Conservation (phyloP, 2,329 filamentous ascomycete genomes). For the Pseudofabraea citricarpa region DNA sequence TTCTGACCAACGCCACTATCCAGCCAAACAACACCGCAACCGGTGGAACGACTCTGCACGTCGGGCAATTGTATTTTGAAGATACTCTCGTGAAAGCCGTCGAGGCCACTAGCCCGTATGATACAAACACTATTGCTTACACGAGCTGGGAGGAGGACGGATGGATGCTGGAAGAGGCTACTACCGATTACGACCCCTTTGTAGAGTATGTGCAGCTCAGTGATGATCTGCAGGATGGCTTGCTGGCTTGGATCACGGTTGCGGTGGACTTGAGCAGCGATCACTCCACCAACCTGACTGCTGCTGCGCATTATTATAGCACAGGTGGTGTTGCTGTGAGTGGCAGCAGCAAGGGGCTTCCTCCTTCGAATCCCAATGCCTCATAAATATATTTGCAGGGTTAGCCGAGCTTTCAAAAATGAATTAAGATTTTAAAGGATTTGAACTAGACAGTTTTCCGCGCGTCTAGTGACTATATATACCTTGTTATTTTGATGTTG, state of each 20-base stretch:
- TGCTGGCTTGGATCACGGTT: slow-evolving; percentile 7
- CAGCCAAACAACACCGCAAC: slow-evolving; percentile 41
- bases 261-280: slow-evolving; percentile 9
- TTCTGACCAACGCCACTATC: slow-evolving; percentile 10
- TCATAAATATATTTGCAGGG: no score
- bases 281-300: slow-evolving; percentile 9
- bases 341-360: slow-evolving; percentile 7
- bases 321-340: slow-evolving; percentile 6
- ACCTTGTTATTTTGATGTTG: no score
- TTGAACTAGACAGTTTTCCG: no score
- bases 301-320: slow-evolving; percentile 6
- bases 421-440: no score
- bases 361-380: slow-evolving; percentile 8
- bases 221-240: slow-evolving; percentile 5
- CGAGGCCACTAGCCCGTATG: slow-evolving; percentile 3
- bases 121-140: slow-evolving; percentile 4
- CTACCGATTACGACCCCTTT: slow-evolving; percentile 7
- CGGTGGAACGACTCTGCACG: slow-evolving; percentile 29
- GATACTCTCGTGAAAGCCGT: slow-evolving; percentile 2
- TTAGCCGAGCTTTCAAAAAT: no score
- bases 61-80: slow-evolving; percentile 4
- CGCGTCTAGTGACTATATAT: no score
- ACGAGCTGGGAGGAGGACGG: slow-evolving; percentile 5
- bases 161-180: slow-evolving; percentile 7
- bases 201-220: slow-evolving; percentile 7